These are phyloP conservation scores for Podaxis carcinomalis DNA, from an alignment of 768 basidiomycete species.

Conservation along the genomic window DNA sequence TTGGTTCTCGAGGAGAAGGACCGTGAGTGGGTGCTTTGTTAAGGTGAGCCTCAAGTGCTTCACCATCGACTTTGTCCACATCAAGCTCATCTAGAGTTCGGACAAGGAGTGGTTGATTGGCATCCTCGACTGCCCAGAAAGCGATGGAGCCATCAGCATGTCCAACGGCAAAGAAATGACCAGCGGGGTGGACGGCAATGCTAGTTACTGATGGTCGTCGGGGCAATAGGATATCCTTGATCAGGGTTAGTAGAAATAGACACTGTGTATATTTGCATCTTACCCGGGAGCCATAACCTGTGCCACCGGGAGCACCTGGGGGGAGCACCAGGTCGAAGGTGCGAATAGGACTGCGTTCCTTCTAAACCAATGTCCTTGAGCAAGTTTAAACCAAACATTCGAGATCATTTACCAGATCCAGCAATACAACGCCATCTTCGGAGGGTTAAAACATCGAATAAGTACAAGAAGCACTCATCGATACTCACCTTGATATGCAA, in stretches of 20 bases:
- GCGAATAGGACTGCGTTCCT: slow-evolving; percentile 47
- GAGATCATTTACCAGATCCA: slow-evolving; percentile 44
- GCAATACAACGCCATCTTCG: slow-evolving; percentile 57
- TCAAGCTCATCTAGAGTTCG: slow-evolving; percentile 57
- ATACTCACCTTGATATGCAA: slow-evolving; percentile 68
- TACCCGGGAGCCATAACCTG: slow-evolving; percentile 43
- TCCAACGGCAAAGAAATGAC: slow-evolving; percentile 74
- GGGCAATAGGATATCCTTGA: slow-evolving; percentile 64
- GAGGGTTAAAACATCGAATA: slow-evolving; percentile 3
- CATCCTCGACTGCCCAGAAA: slow-evolving; percentile 80
- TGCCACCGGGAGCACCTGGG: slow-evolving; percentile 81
- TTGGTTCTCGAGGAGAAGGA: slow-evolving; percentile 53
- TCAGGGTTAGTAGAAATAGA: background rate
- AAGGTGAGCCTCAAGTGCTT: slow-evolving; percentile 39
- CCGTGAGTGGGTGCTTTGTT: slow-evolving; percentile 12
- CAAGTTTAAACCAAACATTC: background rate
- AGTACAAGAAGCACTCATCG: background rate
- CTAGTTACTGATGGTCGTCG: slow-evolving; percentile 68
- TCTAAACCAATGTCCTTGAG: slow-evolving; percentile 20
- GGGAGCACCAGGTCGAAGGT: slow-evolving; percentile 68
- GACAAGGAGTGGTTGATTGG: slow-evolving; percentile 70
- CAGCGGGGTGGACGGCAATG: slow-evolving; percentile 69
- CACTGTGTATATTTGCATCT: background rate
- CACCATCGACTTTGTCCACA: slow-evolving; percentile 50
- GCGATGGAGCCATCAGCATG: slow-evolving; percentile 79